Evolutionary conservation across 2,329 filamentous ascomycete genomes (phyloP), one percentile per base, ranked within the genome.

Genomic region (Aspergillus ochraceus): DNA sequence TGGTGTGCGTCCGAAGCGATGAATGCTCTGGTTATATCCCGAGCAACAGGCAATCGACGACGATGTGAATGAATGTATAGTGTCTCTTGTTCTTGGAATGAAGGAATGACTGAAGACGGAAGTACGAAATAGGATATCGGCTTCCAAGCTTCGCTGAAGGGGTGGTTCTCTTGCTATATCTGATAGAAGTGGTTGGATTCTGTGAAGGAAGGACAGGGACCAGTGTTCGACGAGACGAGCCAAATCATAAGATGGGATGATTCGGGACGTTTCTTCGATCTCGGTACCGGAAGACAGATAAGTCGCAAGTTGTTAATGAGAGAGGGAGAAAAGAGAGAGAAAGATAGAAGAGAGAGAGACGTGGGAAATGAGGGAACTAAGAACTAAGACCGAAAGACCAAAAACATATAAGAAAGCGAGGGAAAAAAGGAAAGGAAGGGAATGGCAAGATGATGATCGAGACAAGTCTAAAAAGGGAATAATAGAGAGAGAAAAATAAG

Each of bases 31-130:
- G 45, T 11, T 20, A 47, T 19, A 24, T 47, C 19, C 45, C 9
- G 22, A 47, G 45, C 55, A 61, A 49, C 26, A 32, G 57, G 56
- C 49, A 14, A 52, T 32, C 55, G 51, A 52, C 52, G 52, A 45
- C 19, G 57, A 50, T 49, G 17, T 42, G 60, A 66, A 66, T 59
- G 66, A 67, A 60, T 63, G 64, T 65, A 57, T 64, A 68, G 67
- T 73, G 68, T 74, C 71, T 74, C 71, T 62, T 57, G 62, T 53
- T 59, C 59, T 58, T 59, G 60, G 63, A 58, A 42, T 63, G 66
- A 76, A 70, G 67, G 74, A 76, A 70, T 70, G 74, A 74, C 70
- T 72, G 68, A 65, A 71, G 70, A 69, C 70, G 71, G 17, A 70
- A 71, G 46, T 17, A 42, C 36, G 36, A 42, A n/a, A 42, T n/a